These are phyloP conservation scores for Naganishia randhawae DNA, from an alignment of 768 basidiomycete species.

Conservation along the genomic window DNA sequence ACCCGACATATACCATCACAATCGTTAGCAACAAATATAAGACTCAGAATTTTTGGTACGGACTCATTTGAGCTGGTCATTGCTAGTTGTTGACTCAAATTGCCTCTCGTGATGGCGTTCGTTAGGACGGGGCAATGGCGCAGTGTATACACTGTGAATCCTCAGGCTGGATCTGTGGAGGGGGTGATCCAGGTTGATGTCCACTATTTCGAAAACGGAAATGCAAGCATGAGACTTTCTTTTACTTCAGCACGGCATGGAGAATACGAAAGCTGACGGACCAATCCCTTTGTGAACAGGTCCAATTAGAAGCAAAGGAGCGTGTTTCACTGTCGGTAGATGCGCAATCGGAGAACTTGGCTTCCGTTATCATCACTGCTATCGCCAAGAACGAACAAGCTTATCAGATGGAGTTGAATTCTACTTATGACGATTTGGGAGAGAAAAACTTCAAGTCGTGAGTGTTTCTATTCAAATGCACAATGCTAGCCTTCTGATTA, in stretches of 20 bases:
- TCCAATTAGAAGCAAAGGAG: slow-evolving; percentile 80
- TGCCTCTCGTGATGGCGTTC: slow-evolving; percentile 1
- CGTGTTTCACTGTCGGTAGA: slow-evolving; percentile 59
- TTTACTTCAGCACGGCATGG: neutral
- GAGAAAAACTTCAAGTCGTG: slow-evolving; percentile 84
- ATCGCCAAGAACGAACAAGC: slow-evolving; percentile 70
- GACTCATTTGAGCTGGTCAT: slow-evolving; percentile 28
- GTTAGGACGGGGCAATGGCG: slow-evolving; percentile 91
- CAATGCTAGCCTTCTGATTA: neutral
- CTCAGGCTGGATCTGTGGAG: slow-evolving; percentile 61
- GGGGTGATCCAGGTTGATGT: slow-evolving; percentile 77
- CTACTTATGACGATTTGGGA: slow-evolving; percentile 80
- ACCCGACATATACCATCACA: slow-evolving; percentile 58
- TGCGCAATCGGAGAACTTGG: slow-evolving; percentile 32
- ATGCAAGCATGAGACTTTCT: slow-evolving; percentile 56
- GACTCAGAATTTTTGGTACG: slow-evolving; percentile 84
- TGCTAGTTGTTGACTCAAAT: neutral
- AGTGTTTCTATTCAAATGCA: slow-evolving; percentile 28
- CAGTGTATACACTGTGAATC: slow-evolving; percentile 73
- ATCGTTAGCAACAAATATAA: slow-evolving; percentile 97
- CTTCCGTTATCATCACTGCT: slow-evolving; percentile 60
- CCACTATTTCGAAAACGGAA: slow-evolving; percentile 97
- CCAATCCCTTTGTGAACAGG: slow-evolving; percentile 55
- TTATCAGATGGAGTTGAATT: slow-evolving; percentile 74
- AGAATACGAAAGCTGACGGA: neutral